Evolutionary conservation across 1,139 yeast genomes (phyloP).

Genomic region (Eremothecium sinecaudum): DNA sequence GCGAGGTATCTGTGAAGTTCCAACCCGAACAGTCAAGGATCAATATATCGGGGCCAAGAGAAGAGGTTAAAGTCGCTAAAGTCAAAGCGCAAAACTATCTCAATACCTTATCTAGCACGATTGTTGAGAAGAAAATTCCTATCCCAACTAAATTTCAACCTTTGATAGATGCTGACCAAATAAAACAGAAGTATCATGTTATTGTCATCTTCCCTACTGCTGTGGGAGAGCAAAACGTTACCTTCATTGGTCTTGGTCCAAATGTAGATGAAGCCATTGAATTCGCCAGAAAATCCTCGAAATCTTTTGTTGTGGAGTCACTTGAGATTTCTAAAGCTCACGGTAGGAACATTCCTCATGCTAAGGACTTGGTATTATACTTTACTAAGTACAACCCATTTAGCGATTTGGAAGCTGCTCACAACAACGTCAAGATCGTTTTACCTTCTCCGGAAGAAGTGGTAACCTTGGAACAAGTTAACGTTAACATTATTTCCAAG

Average conservation of each 20-base stretch:
- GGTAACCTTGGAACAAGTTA: constrained; percentile 32
- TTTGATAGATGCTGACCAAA: constrained; percentile 37
- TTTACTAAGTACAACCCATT: constrained; percentile 46
- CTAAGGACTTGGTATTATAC: constrained; percentile 60
- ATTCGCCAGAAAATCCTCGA: constrained; percentile 43
- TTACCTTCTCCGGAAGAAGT: constrained; percentile 43
- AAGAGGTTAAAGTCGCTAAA: constrained; percentile 24
- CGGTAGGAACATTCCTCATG: constrained; percentile 68
- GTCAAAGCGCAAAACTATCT: constrained; percentile 39
- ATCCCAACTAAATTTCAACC: constrained; percentile 47
- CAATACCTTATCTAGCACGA: constrained; percentile 37
- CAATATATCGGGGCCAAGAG: constrained; percentile 31
- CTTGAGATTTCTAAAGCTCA: constrained; percentile 84
- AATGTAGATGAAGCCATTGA: constrained; percentile 54
- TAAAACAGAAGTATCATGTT: constrained; percentile 51
- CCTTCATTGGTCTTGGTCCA: constrained; percentile 55
- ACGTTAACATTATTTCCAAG: constrained; percentile 38
- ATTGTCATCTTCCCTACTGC: constrained; percentile 49
- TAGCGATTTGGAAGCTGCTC: constrained; percentile 31
- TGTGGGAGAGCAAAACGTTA: constrained; percentile 39
- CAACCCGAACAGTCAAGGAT: constrained; percentile 19
- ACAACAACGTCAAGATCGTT: constrained; percentile 41
- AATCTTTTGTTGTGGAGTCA: constrained; percentile 50
- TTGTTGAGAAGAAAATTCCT: constrained; percentile 36
- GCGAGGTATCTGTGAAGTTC: constrained; percentile 20